These are phyloP conservation scores for Mortierella sp. DNA, from an alignment of 371 early-diverging fungal genomes.

Conservation along the genomic window DNA sequence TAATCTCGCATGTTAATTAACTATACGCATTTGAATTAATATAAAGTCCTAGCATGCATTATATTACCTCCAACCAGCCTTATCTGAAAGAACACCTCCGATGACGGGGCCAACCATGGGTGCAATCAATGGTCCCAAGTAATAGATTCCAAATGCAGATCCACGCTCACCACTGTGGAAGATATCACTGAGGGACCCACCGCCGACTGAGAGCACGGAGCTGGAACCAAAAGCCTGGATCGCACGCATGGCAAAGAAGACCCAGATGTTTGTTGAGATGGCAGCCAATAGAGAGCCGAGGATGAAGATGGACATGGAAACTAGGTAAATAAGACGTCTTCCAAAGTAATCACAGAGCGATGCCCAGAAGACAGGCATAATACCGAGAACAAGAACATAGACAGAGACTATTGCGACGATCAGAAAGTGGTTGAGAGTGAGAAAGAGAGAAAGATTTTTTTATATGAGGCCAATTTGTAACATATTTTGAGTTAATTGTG, in stretches of 20 bases:
- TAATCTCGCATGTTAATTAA: not conserved
- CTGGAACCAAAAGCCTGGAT: slow-evolving; percentile 76
- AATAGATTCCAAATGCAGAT: slow-evolving; percentile 72
- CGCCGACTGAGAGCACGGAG: slow-evolving; percentile 76
- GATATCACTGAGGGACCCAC: slow-evolving; percentile 77
- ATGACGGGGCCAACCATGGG: slow-evolving; percentile 72
- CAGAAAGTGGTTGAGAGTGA: not conserved
- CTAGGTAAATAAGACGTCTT: slow-evolving; percentile 72
- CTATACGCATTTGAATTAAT: not conserved
- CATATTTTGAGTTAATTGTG: not conserved
- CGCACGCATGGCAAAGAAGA: slow-evolving; percentile 69
- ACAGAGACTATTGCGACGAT: slow-evolving; percentile 30
- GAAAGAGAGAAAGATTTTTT: not conserved
- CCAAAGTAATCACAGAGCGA: slow-evolving; percentile 73
- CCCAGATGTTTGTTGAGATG: slow-evolving; percentile 60
- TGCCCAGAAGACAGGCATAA: slow-evolving; percentile 70
- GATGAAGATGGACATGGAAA: slow-evolving; percentile 71
- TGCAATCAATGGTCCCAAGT: slow-evolving; percentile 63
- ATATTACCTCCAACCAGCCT: slow-evolving; percentile 63
- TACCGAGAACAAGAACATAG: slow-evolving; percentile 47
- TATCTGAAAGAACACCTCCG: slow-evolving; percentile 65
- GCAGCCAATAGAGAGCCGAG: slow-evolving; percentile 71
- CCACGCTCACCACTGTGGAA: slow-evolving; percentile 73
- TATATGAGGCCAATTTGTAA: slow-evolving; percentile 7
- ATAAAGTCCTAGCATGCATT: not conserved